Percentiles rank a stretch among this genome's conserved stretches.
Conservation (phyloP, 2,329 filamentous ascomycete genomes). For the Alternaria brassicae region DNA sequence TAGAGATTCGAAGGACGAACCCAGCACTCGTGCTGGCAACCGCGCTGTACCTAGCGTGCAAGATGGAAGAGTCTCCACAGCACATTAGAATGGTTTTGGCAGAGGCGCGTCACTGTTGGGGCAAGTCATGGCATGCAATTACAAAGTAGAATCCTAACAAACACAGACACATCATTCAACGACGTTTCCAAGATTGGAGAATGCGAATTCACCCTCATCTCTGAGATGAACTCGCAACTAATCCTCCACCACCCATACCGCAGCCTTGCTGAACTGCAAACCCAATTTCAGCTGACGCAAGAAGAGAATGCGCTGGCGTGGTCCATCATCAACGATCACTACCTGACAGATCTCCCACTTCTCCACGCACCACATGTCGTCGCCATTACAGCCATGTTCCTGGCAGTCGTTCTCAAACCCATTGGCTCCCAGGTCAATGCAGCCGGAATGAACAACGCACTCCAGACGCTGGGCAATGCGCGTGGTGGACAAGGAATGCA, state of each 20-base stretch:
- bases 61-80: conserved; percentile 97
- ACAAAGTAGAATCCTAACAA: conserved; percentile 12
- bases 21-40: conserved; percentile 93
- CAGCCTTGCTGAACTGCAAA: conserved; percentile 74
- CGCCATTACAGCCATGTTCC: conserved; percentile 83
- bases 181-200: conserved; percentile 88
- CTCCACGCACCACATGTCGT: conserved; percentile 86
- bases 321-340: conserved; percentile 89
- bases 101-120: conserved; percentile 76
- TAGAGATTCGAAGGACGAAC: conserved; percentile 91
- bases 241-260: conserved; percentile 93
- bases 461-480: conserved; percentile 48
- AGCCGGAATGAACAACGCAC: conserved; percentile 49
- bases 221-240: conserved; percentile 86
- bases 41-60: conserved; percentile 92
- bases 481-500: conserved; percentile 50
- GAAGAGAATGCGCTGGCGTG: conserved; percentile 82
- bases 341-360: conserved; percentile 88
- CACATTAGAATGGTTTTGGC: conserved; percentile 90
- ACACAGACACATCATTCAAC: conserved; percentile 46
- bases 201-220: conserved; percentile 92
- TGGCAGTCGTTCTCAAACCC: conserved; percentile 82
- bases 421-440: conserved; percentile 57
- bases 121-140: conserved; percentile 23
- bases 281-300: conserved; percentile 72